Conservation (phyloP, 1,284 basidiomycete genomes). For the Bjerkandera adusta region DNA sequence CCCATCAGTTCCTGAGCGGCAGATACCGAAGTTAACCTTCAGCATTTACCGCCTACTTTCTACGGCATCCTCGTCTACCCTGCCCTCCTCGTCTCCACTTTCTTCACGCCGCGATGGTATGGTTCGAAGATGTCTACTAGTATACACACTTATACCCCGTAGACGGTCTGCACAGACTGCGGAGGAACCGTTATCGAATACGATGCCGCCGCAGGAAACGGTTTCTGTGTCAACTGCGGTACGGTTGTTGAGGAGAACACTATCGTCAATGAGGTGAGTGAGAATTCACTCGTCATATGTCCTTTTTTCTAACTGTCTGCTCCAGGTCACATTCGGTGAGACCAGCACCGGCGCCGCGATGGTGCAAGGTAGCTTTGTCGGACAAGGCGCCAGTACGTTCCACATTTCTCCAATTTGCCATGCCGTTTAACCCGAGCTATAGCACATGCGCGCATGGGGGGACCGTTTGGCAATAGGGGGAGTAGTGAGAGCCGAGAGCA, state of each 20-base stretch:
- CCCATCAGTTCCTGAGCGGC: no score
- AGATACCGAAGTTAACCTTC: no score
- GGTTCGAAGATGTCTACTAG: no score
- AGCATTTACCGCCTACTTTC: no score
- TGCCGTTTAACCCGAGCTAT: constrained; percentile 8
- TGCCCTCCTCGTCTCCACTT: no score
- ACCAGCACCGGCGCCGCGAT: constrained; percentile 90
- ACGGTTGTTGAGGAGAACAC: constrained; percentile 93
- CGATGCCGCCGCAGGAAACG: constrained; percentile 77
- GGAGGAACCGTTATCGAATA: constrained; percentile 82
- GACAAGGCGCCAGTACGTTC: constrained; percentile 83
- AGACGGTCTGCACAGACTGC: constrained; percentile 65
- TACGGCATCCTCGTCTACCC: no score
- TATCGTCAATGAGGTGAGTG: constrained; percentile 73
- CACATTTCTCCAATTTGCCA: not conserved
- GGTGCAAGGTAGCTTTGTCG: constrained; percentile 95
- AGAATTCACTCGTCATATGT: not conserved
- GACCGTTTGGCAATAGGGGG: constrained; percentile 77
- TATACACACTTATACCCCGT: no score
- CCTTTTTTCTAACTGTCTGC: not conserved
- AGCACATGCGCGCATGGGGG: constrained; percentile 81
- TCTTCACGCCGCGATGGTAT: no score
- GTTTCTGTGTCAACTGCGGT: constrained; percentile 83
- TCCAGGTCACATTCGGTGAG: constrained; percentile 89
- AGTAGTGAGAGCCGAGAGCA: constrained; percentile 81